These are phyloP conservation scores for Naegleria gruberi DNA, from an alignment of 208 protist genomes.

Conservation along the genomic window DNA sequence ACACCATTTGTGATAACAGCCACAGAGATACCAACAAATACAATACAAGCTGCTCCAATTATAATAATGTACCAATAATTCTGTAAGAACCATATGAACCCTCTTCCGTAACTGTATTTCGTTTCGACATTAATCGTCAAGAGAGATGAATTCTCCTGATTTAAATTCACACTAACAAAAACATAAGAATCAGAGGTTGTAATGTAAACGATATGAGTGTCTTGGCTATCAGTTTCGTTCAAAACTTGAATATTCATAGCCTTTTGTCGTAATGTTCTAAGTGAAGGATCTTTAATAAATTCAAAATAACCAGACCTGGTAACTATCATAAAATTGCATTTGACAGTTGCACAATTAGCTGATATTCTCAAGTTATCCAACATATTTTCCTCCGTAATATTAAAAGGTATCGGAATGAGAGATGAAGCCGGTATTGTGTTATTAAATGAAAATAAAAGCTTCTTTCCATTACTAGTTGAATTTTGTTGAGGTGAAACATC, in stretches of 20 bases:
- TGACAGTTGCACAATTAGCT: neutral
- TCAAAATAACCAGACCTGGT: neutral
- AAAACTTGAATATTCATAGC: neutral
- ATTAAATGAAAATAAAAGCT: neutral
- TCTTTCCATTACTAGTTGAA: no score
- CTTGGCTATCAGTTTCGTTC: neutral
- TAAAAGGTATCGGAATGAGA: neutral
- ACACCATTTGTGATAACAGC: neutral
- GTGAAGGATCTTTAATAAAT: neutral
- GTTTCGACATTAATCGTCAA: neutral
- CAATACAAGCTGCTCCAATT: neutral
- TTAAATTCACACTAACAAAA: neutral
- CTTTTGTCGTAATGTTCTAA: neutral
- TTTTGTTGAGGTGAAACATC: no score
- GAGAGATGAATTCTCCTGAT: neutral
- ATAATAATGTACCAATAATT: neutral
- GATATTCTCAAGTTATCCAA: neutral
- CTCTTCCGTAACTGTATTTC: neutral
- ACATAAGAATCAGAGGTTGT: neutral
- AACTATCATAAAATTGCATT: neutral
- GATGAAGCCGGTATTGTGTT: neutral
- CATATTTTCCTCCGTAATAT: neutral
- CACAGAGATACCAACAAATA: neutral
- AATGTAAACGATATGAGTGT: neutral
- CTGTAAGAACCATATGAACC: neutral